Conservation (phyloP, 306 rosid genomes). For the Chamaecrista fasciculata region DNA sequence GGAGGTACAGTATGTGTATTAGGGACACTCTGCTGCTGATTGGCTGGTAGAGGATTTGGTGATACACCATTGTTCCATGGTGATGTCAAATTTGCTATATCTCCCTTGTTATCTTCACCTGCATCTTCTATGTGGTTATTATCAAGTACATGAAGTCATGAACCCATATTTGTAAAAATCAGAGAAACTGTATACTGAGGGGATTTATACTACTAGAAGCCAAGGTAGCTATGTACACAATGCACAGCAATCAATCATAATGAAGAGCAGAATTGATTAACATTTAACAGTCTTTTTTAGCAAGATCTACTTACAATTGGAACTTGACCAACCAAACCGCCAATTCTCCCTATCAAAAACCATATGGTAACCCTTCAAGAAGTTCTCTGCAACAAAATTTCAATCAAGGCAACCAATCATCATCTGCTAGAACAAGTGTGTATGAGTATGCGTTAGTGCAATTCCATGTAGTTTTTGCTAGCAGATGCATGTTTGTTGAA, state of each 20-base stretch:
- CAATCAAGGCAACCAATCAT: slow-evolving; percentile 20
- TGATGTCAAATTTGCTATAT: slow-evolving; percentile 32
- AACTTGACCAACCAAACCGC: slow-evolving; percentile 61
- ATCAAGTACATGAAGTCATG: slow-evolving; percentile 3
- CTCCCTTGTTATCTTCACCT: slow-evolving; percentile 45
- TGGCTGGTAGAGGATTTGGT: slow-evolving; percentile 44
- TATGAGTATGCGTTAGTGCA: not conserved
- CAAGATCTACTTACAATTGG: slow-evolving; percentile 67
- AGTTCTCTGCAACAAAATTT: slow-evolving; percentile 51
- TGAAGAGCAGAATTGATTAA: not conserved
- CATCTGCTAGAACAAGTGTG: not conserved
- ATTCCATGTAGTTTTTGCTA: slow-evolving; percentile 11
- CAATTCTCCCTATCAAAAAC: slow-evolving; percentile 61
- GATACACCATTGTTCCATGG: slow-evolving; percentile 43
- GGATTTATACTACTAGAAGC: no score
- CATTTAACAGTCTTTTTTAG: no score
- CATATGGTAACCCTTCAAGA: slow-evolving; percentile 51
- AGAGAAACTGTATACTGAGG: no score
- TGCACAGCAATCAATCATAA: not conserved
- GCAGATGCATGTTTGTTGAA: not conserved
- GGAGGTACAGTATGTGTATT: slow-evolving; percentile 40
- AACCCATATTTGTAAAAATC: not conserved
- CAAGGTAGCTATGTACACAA: not conserved
- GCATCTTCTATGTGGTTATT: slow-evolving; percentile 29
- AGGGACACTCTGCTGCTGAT: slow-evolving; percentile 47